Evolutionary conservation across 148 eudicot genomes (phyloP).

Genomic region (Gaultheria prostrata): DNA sequence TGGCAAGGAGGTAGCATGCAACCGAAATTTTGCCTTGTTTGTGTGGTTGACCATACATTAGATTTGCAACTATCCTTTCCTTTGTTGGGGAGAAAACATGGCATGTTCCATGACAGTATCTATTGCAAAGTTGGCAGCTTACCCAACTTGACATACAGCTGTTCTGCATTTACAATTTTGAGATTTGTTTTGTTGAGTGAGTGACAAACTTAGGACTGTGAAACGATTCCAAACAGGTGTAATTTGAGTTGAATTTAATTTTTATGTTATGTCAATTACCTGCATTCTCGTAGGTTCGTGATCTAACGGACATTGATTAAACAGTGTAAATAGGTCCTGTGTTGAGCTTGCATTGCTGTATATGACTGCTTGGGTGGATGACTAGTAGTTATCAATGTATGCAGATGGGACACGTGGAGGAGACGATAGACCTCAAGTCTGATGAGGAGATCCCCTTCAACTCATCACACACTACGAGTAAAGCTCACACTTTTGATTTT

Average conservation of each 20-base stretch:
- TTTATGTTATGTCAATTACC: background rate
- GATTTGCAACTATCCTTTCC: background rate
- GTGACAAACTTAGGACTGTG: background rate
- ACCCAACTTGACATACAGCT: background rate
- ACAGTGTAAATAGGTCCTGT: background rate
- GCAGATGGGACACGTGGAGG: constrained; percentile 64
- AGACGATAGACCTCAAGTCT: constrained; percentile 56
- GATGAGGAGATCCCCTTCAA: constrained; percentile 67
- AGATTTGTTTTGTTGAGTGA: background rate
- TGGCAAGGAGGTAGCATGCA: background rate
- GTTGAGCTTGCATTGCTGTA: constrained; percentile 11
- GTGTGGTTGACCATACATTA: background rate
- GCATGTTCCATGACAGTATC: background rate
- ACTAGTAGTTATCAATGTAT: constrained; percentile 7
- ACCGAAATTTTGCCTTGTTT: background rate
- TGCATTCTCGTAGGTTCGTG: background rate
- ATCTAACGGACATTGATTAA: constrained; percentile 6
- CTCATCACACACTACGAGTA: constrained; percentile 37
- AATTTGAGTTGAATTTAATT: background rate
- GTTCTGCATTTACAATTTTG: background rate
- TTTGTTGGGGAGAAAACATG: background rate
- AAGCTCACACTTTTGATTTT: constrained; percentile 38
- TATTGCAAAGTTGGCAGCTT: background rate
- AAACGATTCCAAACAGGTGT: background rate
- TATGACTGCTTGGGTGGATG: constrained; percentile 7